These are phyloP conservation scores for Dactylonectria estremocensis DNA, from an alignment of 2,329 filamentous ascomycete genomes.

Conservation along the genomic window DNA sequence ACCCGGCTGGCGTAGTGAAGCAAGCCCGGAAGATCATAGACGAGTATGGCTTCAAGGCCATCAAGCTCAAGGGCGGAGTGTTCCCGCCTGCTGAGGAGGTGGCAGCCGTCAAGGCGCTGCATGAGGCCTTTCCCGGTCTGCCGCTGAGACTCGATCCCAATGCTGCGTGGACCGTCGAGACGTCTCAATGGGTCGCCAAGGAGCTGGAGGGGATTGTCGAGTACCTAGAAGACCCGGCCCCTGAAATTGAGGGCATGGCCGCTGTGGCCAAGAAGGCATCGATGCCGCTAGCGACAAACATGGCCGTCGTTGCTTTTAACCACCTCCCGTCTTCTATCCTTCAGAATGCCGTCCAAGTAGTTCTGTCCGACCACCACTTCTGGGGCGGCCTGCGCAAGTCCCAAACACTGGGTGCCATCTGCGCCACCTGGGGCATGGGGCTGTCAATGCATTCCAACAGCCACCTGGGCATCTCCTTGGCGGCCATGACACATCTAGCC, in stretches of 20 bases:
- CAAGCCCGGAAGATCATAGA: constrained; percentile 57
- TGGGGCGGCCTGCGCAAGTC: constrained; percentile 61
- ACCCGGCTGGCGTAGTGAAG: constrained; percentile 52
- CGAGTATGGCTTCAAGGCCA: constrained; percentile 61
- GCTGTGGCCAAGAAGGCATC: constrained; percentile 57
- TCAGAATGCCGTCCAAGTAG: constrained; percentile 58
- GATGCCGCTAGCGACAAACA: constrained; percentile 61
- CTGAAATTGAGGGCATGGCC: constrained; percentile 60
- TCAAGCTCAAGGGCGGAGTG: constrained; percentile 61
- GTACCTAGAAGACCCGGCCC: constrained; percentile 59
- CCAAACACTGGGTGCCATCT: constrained; percentile 56
- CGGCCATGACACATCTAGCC: constrained; percentile 61
- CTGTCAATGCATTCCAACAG: constrained; percentile 62
- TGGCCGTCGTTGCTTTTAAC: constrained; percentile 59
- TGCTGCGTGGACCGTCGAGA: constrained; percentile 58
- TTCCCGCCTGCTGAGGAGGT: constrained; percentile 58
- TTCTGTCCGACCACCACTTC: constrained; percentile 60
- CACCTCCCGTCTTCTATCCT: constrained; percentile 57
- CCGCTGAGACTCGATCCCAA: constrained; percentile 58
- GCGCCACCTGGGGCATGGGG: constrained; percentile 57
- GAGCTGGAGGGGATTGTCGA: constrained; percentile 56
- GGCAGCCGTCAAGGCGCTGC: constrained; percentile 56
- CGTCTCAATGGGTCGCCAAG: constrained; percentile 57
- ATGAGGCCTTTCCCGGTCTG: constrained; percentile 53
- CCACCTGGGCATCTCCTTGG: constrained; percentile 59